Conservation (phyloP, 208 protist genomes). For the Novymonas esmeraldas region DNA sequence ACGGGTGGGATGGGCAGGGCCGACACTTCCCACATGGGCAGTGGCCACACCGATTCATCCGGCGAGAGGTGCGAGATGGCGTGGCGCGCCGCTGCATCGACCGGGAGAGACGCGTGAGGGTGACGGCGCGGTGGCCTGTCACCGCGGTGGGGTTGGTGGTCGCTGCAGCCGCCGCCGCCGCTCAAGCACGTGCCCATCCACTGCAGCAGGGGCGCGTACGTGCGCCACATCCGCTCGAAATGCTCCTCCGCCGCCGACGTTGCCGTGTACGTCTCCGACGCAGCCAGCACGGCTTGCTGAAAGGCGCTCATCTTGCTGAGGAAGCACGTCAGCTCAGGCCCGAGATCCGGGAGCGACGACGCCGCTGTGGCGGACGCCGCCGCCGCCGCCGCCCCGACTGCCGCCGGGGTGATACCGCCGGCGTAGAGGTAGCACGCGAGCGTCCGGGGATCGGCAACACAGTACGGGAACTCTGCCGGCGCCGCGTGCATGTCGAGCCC, state of each 20-base stretch:
- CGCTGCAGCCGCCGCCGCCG: background rate
- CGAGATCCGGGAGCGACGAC: constrained; percentile 5
- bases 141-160: background rate
- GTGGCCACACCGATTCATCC: constrained; percentile 13
- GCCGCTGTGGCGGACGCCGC: background rate
- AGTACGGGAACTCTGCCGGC: constrained; percentile 16
- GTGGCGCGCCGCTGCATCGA: constrained; percentile 1
- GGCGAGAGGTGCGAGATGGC: background rate
- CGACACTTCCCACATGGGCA: constrained; percentile 21
- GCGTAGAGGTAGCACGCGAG: constrained; percentile 15
- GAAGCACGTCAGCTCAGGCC: constrained; percentile 13
- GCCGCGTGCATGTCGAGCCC: constrained; percentile 4
- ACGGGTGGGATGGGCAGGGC: constrained; percentile 18
- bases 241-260: background rate
- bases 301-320: constrained; percentile 18
- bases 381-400: background rate
- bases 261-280: background rate
- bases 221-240: constrained; percentile 13
- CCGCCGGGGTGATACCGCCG: background rate
- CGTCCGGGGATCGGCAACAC: background rate
- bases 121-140: no score
- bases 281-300: constrained; percentile 12
- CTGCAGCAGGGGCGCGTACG: constrained; percentile 18
- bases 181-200: constrained; percentile 23
- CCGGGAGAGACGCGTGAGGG: background rate